Conservation (phyloP, 2,329 filamentous ascomycete genomes). For the Esteya vermicola region DNA sequence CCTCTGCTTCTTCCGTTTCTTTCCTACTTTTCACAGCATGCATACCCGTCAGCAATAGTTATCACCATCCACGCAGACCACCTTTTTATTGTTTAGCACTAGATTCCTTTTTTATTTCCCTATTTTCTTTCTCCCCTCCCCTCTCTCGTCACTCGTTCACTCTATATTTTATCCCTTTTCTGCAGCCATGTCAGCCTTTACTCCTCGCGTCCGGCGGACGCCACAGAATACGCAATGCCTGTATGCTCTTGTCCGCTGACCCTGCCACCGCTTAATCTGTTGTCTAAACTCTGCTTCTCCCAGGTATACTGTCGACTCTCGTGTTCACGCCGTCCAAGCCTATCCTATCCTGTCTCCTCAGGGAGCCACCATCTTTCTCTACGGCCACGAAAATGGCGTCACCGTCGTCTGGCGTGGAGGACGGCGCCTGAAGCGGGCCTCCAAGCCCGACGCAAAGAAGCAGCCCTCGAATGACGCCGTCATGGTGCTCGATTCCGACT, state of each 20-base stretch:
- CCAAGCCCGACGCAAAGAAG: constrained; percentile 15
- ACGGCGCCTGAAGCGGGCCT: constrained; percentile 36
- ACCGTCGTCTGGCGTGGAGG: constrained; percentile 50
- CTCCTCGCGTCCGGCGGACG: constrained; percentile 20
- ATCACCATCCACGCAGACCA: no score
- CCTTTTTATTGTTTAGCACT: no score
- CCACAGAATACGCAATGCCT: constrained; percentile 22
- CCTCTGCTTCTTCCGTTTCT: background rate
- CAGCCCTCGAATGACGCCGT: constrained; percentile 28
- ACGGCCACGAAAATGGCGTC: constrained; percentile 49
- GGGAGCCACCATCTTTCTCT: constrained; percentile 47
- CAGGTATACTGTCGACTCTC: constrained; percentile 45
- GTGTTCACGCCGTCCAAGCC: constrained; percentile 43
- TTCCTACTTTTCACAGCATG: background rate
- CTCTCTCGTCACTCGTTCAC: background rate
- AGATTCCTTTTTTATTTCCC: background rate
- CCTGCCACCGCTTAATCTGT: background rate
- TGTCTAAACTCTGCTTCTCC: background rate
- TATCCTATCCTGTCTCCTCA: constrained; percentile 50
- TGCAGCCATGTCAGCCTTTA: constrained; percentile 10
- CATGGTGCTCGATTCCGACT: constrained; percentile 49
- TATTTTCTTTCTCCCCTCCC: background rate
- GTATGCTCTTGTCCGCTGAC: constrained; percentile 12
- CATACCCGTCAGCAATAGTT: background rate
- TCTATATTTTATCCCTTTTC: background rate